Percentiles rank a stretch among this genome's conserved stretches.
These are phyloP conservation scores for Backusella morwellensis DNA, from an alignment of 192 early-diverging fungal species.

Conservation along the genomic window DNA sequence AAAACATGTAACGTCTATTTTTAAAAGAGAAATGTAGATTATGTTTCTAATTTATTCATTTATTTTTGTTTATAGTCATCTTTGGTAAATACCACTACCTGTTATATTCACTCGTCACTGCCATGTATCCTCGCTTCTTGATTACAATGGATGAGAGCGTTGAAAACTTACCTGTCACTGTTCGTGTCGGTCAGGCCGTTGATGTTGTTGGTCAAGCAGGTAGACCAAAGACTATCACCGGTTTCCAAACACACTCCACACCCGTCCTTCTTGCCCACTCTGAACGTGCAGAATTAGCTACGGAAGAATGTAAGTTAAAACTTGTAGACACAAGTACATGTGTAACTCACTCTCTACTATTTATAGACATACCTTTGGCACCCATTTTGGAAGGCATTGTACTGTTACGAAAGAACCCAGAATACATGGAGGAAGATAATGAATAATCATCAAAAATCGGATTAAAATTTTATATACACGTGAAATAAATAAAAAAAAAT, in stretches of 20 bases:
- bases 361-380: constrained; percentile 68
- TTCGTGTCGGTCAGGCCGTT: constrained; percentile 96
- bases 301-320: constrained; percentile 79
- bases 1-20: constrained; percentile 62
- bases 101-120: constrained; percentile 88
- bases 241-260: constrained; percentile 98
- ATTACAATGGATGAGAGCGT: constrained; percentile 93
- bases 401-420: constrained; percentile 91
- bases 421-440: constrained; percentile 70
- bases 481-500: neutral
- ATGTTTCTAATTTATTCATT: constrained; percentile 9
- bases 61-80: constrained; percentile 54
- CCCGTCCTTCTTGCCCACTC: constrained; percentile 95
- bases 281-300: constrained; percentile 97
- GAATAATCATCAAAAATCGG: constrained; percentile 12
- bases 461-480: neutral
- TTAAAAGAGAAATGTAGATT: constrained; percentile 17
- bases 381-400: constrained; percentile 95
- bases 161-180: constrained; percentile 78
- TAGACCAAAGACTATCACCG: constrained; percentile 97
- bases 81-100: constrained; percentile 90
- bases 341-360: neutral
- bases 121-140: constrained; percentile 98
- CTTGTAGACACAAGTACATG: neutral
- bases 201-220: constrained; percentile 99